Evolutionary conservation across 1,284 basidiomycete genomes (phyloP), one percentile per base, ranked within the genome.

Genomic region (Ustilago curta): DNA sequence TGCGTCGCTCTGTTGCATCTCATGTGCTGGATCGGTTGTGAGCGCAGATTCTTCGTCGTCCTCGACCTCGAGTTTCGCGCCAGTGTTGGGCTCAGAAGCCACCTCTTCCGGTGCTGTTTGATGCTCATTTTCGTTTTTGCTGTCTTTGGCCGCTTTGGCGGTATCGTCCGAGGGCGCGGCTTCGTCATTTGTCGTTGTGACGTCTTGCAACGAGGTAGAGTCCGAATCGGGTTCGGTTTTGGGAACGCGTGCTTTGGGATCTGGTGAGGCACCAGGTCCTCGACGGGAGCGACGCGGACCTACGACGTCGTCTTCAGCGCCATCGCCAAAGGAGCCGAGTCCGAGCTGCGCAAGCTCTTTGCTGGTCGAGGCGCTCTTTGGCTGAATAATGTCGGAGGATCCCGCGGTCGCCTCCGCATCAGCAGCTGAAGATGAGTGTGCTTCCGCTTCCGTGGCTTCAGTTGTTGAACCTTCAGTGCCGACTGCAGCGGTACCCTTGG

Each of bases 321-420:
- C 70, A 39, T 80, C 78, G 18, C 78, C 77, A 14, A 78, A 69
- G 6, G 64, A 65, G 48, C 50, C 48, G 16, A 80, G 60, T 1
- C 78, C 78, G 12, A 78, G 70, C 48, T 75, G 68, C 25, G 77
- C 67, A 23, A 80, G 69, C 44, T 78, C 78, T 45, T 80, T 80
- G 61, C 60, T 70, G 16, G 64, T 53, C 8, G 74, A 59, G 5
- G 59, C 32, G 25, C 25, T 43, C 40, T 60, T 70, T n/a, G 53
- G 27, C 19, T 48, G 65, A 35, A 56, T 23, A 18, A 27, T 51
- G 40, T 50, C 61, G 4, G 53, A 27, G 21, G 59, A 44, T 14
- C 57, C 64, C 21, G 52, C 16, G 8, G 35, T 32, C 8, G 31
- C 31, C 39, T 59, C 42, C 12, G 35, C 44, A 19, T 43, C 59